These are phyloP conservation scores for Chlamydomonas sp. DNA, from an alignment of 139 green algal species.

Conservation along the genomic window DNA sequence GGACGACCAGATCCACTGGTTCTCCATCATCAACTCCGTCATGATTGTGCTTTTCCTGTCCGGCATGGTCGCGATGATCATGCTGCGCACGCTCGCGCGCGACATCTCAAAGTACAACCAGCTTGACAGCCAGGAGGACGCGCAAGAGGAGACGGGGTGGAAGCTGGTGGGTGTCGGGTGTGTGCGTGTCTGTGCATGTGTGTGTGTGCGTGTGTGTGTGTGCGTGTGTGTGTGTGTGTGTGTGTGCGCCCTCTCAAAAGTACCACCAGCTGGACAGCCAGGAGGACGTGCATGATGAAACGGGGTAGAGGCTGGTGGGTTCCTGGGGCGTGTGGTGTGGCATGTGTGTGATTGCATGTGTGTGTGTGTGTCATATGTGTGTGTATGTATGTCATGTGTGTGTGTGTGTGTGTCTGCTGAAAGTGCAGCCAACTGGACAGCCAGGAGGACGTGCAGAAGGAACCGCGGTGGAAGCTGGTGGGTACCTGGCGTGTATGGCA, in stretches of 20 bases:
- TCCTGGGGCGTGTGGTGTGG: neutral
- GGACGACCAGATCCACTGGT: slow-evolving; percentile 98
- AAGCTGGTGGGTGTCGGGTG: slow-evolving; percentile 72
- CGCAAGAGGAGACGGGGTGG: slow-evolving; percentile 94
- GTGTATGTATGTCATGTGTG: neutral
- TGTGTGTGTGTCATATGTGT: neutral
- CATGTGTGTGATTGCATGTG: neutral
- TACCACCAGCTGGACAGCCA: slow-evolving; percentile 94
- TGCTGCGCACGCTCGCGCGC: slow-evolving; percentile 88
- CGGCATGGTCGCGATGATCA: slow-evolving; percentile 99
- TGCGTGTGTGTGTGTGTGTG: slow-evolving; percentile 18
- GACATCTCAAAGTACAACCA: slow-evolving; percentile 98
- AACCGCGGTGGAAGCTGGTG: slow-evolving; percentile 97
- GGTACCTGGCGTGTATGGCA: neutral
- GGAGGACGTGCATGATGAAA: slow-evolving; percentile 92
- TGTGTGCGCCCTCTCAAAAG: slow-evolving; percentile 80
- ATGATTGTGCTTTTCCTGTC: slow-evolving; percentile 99
- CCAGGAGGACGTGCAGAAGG: slow-evolving; percentile 85
- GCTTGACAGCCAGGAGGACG: slow-evolving; percentile 86
- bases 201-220: neutral
- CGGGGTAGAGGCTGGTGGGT: slow-evolving; percentile 91
- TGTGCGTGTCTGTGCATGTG: neutral
- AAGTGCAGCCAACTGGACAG: slow-evolving; percentile 96
- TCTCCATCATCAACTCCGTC: slow-evolving; percentile 97
- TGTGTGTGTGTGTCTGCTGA: slow-evolving; percentile 74